These are phyloP conservation scores for Colletotrichum filicis DNA, from an alignment of 2,329 filamentous ascomycete genomes.

Conservation along the genomic window DNA sequence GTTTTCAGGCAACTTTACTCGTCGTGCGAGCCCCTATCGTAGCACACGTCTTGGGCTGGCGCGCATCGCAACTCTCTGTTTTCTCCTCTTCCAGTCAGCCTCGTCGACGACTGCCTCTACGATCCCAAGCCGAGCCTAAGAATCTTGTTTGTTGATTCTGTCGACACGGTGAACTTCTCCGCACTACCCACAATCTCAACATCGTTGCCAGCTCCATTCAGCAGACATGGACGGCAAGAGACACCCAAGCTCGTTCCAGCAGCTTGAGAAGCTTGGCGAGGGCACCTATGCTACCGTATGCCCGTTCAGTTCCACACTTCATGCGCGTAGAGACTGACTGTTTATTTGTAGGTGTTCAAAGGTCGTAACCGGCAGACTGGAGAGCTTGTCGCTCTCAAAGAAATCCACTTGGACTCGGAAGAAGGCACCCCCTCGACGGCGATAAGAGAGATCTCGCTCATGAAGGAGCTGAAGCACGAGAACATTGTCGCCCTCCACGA, in stretches of 20 bases:
- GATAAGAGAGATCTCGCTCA: conserved; percentile 97
- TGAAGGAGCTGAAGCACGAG: conserved; percentile 99
- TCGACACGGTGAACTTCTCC: neutral
- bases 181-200: neutral
- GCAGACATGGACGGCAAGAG: conserved; percentile 85
- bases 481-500: conserved; percentile 98
- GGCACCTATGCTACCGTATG: conserved; percentile 97
- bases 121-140: neutral
- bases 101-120: neutral
- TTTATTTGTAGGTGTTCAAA: conserved; percentile 85
- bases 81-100: neutral
- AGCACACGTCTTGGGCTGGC: neutral
- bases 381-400: conserved; percentile 95
- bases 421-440: conserved; percentile 97
- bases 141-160: neutral
- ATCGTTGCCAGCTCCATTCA: neutral
- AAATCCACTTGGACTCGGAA: conserved; percentile 98
- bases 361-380: conserved; percentile 97
- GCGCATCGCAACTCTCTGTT: neutral
- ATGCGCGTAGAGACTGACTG: neutral
- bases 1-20: neutral
- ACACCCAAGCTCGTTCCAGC: conserved; percentile 97
- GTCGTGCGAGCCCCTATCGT: neutral
- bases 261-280: conserved; percentile 98
- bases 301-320: conserved; percentile 28